phyloP scores from a whole-genome alignment of 345 rosid species.

The Mallotus nudiflorus region DNA sequence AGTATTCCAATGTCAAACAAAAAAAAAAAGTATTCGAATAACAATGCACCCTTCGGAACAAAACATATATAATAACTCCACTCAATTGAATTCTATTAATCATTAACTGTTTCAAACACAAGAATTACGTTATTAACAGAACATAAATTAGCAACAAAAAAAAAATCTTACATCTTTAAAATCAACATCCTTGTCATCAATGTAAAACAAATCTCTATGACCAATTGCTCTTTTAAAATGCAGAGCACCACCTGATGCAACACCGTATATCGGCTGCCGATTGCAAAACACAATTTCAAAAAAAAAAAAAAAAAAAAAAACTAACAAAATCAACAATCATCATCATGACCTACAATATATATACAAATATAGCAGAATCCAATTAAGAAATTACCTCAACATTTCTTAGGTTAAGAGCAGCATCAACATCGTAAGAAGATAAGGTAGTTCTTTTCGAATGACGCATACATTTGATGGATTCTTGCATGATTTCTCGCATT shows the following conservation, averaged over 20 bases:
- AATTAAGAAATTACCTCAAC: conserved; percentile 55
- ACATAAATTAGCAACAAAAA: too few relatives aligned
- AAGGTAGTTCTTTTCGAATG: conserved; percentile 80
- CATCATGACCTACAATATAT: background rate
- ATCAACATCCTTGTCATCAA: conserved; percentile 91
- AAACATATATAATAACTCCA: too few relatives aligned
- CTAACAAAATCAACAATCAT: conserved; percentile 12
- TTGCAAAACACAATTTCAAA: too few relatives aligned
- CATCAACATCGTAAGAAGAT: conserved; percentile 78
- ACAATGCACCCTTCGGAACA: too few relatives aligned
- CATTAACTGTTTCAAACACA: too few relatives aligned
- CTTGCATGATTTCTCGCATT: conserved; percentile 93
- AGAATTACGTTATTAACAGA: too few relatives aligned
- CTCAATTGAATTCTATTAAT: too few relatives aligned
- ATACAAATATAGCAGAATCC: background rate
- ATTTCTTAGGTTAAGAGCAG: conserved; percentile 77
- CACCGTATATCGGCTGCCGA: conserved; percentile 94
- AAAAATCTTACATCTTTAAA: conserved; percentile 78
- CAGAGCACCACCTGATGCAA: conserved; percentile 72
- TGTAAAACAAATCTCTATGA: conserved; percentile 79
- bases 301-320: conserved; percentile 21
- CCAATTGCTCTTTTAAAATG: conserved; percentile 90
- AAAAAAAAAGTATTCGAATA: conserved; percentile 13
- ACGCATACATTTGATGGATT: conserved; percentile 94
- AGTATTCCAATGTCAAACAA: too few relatives aligned